These are phyloP conservation scores for Spathaspora jeffriesii DNA, from an alignment of 1,139 yeast species.

Conservation along the genomic window DNA sequence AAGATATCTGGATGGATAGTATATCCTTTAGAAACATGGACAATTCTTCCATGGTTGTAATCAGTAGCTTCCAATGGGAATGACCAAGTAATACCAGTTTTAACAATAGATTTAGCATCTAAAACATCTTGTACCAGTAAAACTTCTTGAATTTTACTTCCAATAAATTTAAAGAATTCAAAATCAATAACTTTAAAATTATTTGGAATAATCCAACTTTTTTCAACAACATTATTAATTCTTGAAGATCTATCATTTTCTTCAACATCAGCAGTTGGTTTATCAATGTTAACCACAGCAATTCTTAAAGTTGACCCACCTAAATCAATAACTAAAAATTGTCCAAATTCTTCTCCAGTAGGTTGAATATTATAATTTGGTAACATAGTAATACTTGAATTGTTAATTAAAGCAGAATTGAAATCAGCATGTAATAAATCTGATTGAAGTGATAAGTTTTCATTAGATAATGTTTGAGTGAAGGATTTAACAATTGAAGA, in stretches of 20 bases:
- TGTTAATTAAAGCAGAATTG: slow-evolving; percentile 27
- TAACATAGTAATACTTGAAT: slow-evolving; percentile 43
- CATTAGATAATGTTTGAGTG: slow-evolving; percentile 11
- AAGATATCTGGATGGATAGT: slow-evolving; percentile 37
- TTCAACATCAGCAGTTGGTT: slow-evolving; percentile 10
- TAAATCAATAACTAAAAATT: slow-evolving; percentile 48
- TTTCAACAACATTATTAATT: slow-evolving; percentile 30
- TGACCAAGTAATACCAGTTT: slow-evolving; percentile 59
- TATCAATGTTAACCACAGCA: slow-evolving; percentile 41
- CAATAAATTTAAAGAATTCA: slow-evolving; percentile 43
- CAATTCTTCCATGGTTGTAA: slow-evolving; percentile 46
- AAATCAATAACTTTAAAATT: slow-evolving; percentile 35
- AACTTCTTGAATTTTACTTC: slow-evolving; percentile 31
- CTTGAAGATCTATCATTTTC: slow-evolving; percentile 20
- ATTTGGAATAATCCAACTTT: slow-evolving; percentile 44
- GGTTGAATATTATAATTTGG: slow-evolving; percentile 46
- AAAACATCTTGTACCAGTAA: slow-evolving; percentile 28
- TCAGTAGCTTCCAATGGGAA: slow-evolving; percentile 51
- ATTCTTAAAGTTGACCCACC: slow-evolving; percentile 58
- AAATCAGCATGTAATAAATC: slow-evolving; percentile 21
- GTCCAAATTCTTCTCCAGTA: slow-evolving; percentile 44
- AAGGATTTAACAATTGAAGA: slow-evolving; percentile 12
- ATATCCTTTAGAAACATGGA: slow-evolving; percentile 54
- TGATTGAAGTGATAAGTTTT: slow-evolving; percentile 15
- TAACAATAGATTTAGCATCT: slow-evolving; percentile 19